phyloP scores from a whole-genome alignment of 2,329 filamentous ascomycete species.

The Trichophyton simii region DNA sequence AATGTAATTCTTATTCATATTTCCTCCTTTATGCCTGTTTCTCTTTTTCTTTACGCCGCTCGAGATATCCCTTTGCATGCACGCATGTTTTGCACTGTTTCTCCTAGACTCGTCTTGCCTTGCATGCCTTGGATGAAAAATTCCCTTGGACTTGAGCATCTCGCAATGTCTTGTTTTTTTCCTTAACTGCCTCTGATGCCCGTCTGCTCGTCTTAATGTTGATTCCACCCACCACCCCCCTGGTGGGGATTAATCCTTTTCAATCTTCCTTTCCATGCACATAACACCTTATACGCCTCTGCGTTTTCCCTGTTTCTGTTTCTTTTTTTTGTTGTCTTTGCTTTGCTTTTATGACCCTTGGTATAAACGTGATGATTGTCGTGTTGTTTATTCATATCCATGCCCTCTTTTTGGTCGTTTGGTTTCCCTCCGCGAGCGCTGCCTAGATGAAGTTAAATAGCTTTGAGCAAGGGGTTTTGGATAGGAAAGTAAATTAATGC shows the following conservation, averaged over 20 bases:
- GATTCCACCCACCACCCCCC: not conserved
- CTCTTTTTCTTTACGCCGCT: not conserved
- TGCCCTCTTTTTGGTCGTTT: not conserved
- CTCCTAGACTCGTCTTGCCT: not conserved
- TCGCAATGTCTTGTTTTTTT: not conserved
- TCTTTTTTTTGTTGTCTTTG: not conserved
- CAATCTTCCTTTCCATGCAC: not conserved
- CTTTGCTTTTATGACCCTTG: not conserved
- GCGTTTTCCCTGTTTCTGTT: not conserved
- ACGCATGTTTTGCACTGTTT: not conserved
- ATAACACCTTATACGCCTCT: not conserved
- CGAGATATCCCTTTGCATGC: not conserved
- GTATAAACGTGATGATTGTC: constrained; percentile 2
- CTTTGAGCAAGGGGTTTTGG: not conserved
- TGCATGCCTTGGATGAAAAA: no score
- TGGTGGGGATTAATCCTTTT: constrained; percentile 1
- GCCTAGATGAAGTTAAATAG: not conserved
- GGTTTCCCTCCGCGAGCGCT: not conserved
- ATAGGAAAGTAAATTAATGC: not conserved
- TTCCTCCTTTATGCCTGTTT: not conserved
- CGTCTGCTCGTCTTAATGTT: not conserved
- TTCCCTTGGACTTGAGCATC: no score
- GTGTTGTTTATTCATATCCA: not conserved
- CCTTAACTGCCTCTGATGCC: not conserved
- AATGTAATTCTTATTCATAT: constrained; percentile 46